A percentile compares a stretch with the other conserved stretches of the same genome.
Conservation (phyloP, 1,284 basidiomycete species). For the Farysia itapuensis region DNA sequence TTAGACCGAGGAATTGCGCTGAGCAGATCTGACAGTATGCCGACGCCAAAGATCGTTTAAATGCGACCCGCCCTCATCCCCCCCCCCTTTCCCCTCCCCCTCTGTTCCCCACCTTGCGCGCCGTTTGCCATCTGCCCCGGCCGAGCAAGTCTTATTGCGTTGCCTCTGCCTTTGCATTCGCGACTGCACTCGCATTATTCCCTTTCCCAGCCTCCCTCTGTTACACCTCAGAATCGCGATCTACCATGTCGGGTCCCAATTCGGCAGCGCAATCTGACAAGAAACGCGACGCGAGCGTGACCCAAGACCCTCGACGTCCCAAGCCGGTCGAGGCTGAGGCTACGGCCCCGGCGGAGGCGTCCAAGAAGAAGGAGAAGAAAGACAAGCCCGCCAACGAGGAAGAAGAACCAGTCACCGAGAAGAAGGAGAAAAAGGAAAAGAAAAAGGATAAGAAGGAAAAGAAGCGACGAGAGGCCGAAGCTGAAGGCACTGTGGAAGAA, state of each 20-base stretch:
- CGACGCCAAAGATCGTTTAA: too few relatives aligned
- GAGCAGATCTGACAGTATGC: too few relatives aligned
- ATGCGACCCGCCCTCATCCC: too few relatives aligned
- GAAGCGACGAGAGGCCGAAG: slow-evolving; percentile 5
- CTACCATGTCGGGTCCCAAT: background rate
- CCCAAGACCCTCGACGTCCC: background rate
- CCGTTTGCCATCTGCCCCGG: too few relatives aligned
- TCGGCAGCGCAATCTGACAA: background rate
- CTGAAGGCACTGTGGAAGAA: background rate
- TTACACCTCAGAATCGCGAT: background rate
- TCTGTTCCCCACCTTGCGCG: too few relatives aligned
- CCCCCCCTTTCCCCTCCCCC: too few relatives aligned
- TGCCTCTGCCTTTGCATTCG: too few relatives aligned
- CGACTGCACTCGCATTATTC: too few relatives aligned
- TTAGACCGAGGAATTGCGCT: too few relatives aligned
- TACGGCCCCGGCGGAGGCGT: background rate
- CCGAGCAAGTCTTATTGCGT: too few relatives aligned
- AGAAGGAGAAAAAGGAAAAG: slow-evolving; percentile 4
- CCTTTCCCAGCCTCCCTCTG: too few relatives aligned
- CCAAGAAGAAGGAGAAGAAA: slow-evolving; percentile 2
- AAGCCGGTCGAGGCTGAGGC: background rate
- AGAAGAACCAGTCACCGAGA: background rate
- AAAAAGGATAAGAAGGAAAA: slow-evolving; percentile 40
- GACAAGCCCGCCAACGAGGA: background rate
- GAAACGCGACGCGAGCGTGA: background rate